phyloP scores from a whole-genome alignment of 2,329 filamentous ascomycete species.

The Mycosphaerella arachidis region DNA sequence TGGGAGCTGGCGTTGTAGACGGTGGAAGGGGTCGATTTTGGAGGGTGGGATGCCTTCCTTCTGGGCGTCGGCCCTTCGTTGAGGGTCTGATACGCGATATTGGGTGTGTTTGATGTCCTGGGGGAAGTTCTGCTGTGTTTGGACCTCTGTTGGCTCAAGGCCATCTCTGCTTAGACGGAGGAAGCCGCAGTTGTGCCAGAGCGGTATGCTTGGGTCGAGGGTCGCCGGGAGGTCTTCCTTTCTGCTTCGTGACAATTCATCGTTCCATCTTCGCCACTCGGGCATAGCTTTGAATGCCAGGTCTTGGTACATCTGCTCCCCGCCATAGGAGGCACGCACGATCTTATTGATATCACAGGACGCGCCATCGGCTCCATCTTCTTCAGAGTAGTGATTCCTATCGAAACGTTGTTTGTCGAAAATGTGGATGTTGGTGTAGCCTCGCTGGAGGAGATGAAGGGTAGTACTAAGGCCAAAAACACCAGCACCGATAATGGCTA shows the following conservation, averaged over 20 bases:
- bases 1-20: conserved; percentile 7
- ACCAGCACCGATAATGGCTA: conserved; percentile 41
- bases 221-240: conserved; percentile 7
- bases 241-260: conserved; percentile 7
- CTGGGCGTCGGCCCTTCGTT: conserved; percentile 10
- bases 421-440: conserved; percentile 26
- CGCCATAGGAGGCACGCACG: conserved; percentile 24
- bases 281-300: conserved; percentile 25
- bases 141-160: conserved; percentile 19
- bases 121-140: conserved; percentile 26
- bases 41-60: conserved; percentile 10
- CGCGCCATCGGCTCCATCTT: conserved; percentile 18
- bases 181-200: conserved; percentile 28
- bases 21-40: conserved; percentile 18
- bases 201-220: conserved; percentile 10
- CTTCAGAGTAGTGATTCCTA: conserved; percentile 21
- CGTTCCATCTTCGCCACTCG: conserved; percentile 35
- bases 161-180: conserved; percentile 19
- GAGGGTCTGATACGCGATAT: conserved; percentile 22
- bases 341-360: conserved; percentile 27
- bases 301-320: conserved; percentile 21
- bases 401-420: conserved; percentile 33
- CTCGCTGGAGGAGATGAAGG: conserved; percentile 24
- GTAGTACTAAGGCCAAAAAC: conserved; percentile 44
- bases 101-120: conserved; percentile 24